phyloP scores from a whole-genome alignment of 305 asterid species.

The Andrographis paniculata region DNA sequence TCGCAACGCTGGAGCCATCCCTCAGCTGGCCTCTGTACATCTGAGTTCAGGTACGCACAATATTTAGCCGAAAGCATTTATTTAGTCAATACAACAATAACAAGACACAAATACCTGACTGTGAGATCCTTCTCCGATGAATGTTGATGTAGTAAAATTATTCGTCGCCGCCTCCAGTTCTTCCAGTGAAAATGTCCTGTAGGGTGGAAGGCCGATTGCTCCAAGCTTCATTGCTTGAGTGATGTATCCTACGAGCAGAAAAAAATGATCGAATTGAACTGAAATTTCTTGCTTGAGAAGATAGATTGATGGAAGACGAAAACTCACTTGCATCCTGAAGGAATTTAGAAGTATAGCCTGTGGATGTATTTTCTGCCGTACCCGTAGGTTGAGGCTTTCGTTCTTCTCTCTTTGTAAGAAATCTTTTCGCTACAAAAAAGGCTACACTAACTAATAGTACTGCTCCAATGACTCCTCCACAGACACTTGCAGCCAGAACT shows the following conservation, averaged over 20 bases:
- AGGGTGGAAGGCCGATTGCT: conserved; percentile 58
- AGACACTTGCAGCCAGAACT: conserved; percentile 42
- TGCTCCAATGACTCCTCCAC: conserved; percentile 48
- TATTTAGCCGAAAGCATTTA: too few relatives aligned
- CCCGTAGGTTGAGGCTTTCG: conserved; percentile 28
- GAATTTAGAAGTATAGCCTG: conserved; percentile 56
- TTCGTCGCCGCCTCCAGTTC: conserved; percentile 81
- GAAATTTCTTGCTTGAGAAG: not conserved
- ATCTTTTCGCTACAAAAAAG: conserved; percentile 32
- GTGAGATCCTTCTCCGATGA: conserved; percentile 56
- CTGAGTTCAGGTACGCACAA: conserved; percentile 28
- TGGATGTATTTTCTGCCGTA: conserved; percentile 36
- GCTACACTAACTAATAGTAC: conserved; percentile 30
- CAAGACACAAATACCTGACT: conserved; percentile 48
- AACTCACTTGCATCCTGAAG: conserved; percentile 79
- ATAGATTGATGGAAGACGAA: conserved; percentile 1
- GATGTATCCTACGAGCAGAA: conserved; percentile 42
- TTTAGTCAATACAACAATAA: not conserved
- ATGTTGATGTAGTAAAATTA: conserved; percentile 47
- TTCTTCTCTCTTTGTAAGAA: conserved; percentile 31
- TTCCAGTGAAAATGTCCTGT: conserved; percentile 58
- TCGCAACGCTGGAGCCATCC: conserved; percentile 57
- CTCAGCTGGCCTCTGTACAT: conserved; percentile 68
- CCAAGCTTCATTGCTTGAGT: conserved; percentile 74
- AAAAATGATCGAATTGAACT: not conserved